Evolutionary conservation across 1,284 basidiomycete species (phyloP), one percentile per base, ranked within the genome.

Genomic region (Ceratobasidium sp.): DNA sequence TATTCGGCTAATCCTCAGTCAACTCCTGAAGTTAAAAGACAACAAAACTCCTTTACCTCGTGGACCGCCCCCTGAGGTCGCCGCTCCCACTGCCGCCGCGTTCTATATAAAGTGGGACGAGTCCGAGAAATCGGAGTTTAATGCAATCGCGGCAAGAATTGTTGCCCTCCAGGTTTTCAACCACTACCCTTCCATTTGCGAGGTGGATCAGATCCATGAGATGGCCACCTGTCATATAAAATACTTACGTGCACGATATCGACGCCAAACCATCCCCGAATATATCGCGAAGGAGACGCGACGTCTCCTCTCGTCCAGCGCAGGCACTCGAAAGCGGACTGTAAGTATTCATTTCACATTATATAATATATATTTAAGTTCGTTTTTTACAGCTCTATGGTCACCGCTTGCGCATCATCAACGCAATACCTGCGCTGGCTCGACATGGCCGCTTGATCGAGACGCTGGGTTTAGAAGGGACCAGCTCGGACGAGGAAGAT

Each of bases 51-150:
- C 28, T 31, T 20, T 58, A 1, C 54, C 54, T 35, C 33, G 15
- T 15, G 54, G 54, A 5, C 54, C 54, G 7, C 54, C 33, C 15
- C 54, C 54, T n/a, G 54, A 35, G 28, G 54, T 58, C n/a, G 28
- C 33, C 20, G 15, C 33, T 35, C 54, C 54, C 10, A 58, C 54
- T 20, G 33, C 28, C 10, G 54, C 28, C 15, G 10, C 26, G 13
- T 58, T 58, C 28, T 33, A 58, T 35, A 31, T 58, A 4, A 58
- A 58, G n/a, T 58, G 54, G 54, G 26, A 58, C 54, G 54, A 58
- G 54, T 58, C 54, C 8, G 51, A 54, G 51, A 4, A 17, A n/a
- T 54, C 11, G 2, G n/a, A 23, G n/a, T 54, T 54, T 17, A 58
- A 58, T 31, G 28, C 28, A 15, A 31, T n/a, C 13, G 54, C 54